Evolutionary conservation across 1,284 basidiomycete species (phyloP).

Genomic region (Vanrija pseudolonga): DNA sequence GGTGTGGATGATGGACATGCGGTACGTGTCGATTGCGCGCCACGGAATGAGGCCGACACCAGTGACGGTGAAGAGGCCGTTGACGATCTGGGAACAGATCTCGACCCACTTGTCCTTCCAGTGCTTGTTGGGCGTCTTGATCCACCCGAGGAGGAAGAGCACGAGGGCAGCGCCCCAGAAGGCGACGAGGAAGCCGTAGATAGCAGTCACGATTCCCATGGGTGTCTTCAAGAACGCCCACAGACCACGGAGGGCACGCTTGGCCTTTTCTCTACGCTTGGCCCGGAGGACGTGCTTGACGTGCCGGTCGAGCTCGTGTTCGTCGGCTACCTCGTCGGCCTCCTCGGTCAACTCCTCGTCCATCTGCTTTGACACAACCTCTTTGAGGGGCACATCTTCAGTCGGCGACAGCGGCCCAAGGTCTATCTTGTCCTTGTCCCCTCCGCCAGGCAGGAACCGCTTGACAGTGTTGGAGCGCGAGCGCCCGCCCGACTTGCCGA

Average conservation of each 20-base stretch:
- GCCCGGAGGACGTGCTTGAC: constrained; percentile 65
- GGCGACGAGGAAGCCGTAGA: constrained; percentile 73
- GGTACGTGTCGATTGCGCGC: constrained; percentile 70
- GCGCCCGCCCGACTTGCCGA: not conserved
- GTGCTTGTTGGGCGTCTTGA: constrained; percentile 34
- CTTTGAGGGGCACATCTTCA: not conserved
- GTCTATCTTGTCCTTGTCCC: not conserved
- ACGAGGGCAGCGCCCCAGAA: constrained; percentile 85
- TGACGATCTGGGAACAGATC: constrained; percentile 66
- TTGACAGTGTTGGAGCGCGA: not conserved
- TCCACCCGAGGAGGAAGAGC: constrained; percentile 59
- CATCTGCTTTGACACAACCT: not conserved
- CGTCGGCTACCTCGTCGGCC: constrained; percentile 9
- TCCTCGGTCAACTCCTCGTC: constrained; percentile 1
- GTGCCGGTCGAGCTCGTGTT: constrained; percentile 54
- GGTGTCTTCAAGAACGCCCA: constrained; percentile 80
- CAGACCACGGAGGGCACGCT: constrained; percentile 63
- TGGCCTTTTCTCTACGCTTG: constrained; percentile 60
- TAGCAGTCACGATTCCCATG: constrained; percentile 63
- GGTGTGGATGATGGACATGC: constrained; percentile 69
- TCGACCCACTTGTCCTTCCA: constrained; percentile 54
- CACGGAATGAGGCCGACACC: constrained; percentile 62
- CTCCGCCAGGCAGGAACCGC: not conserved
- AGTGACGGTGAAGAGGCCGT: constrained; percentile 77
- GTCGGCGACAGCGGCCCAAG: not conserved